phyloP scores from a whole-genome alignment of 2,329 filamentous ascomycete species.

The Fusarium algeriense region DNA sequence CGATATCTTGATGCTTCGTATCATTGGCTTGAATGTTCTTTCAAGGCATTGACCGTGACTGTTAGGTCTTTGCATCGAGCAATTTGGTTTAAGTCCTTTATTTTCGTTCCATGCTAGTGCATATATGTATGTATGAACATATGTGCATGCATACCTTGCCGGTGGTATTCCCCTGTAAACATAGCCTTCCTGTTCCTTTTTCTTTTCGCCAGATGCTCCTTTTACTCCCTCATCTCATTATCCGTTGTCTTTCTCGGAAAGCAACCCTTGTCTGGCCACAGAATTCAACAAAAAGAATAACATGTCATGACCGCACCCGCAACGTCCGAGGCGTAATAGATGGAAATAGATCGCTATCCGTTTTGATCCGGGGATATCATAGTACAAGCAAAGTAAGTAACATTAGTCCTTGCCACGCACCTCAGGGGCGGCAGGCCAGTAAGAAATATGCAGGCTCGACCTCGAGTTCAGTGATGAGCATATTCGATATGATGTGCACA shows the following conservation, averaged over 20 bases:
- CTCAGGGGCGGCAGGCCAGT: conserved; percentile 8
- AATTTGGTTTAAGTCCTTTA: background rate
- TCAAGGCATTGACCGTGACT: background rate
- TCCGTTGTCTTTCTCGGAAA: conserved; percentile 14
- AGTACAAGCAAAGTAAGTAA: conserved; percentile 34
- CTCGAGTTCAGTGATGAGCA: background rate
- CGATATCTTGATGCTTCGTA: conserved; percentile 4
- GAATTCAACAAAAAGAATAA: conserved; percentile 20
- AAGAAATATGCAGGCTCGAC: conserved; percentile 1
- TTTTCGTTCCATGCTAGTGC: conserved; percentile 6
- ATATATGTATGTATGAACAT: background rate
- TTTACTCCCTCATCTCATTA: conserved; percentile 23
- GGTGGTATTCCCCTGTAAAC: conserved; percentile 18
- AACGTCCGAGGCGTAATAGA: conserved; percentile 10
- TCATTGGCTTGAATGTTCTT: conserved; percentile 1
- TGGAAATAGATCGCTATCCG: conserved; percentile 35
- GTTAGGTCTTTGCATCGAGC: background rate
- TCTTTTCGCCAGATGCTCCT: conserved; percentile 30
- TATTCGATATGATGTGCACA: conserved; percentile 8
- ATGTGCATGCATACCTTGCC: conserved; percentile 11
- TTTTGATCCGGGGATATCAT: conserved; percentile 42
- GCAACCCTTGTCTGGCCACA: conserved; percentile 5
- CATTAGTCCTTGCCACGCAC: conserved; percentile 12
- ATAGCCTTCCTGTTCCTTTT: conserved; percentile 4
- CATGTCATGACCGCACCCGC: conserved; percentile 1